These are phyloP conservation scores for Pseudoturritis turrita DNA, from an alignment of 345 rosid genomes.

Conservation along the genomic window DNA sequence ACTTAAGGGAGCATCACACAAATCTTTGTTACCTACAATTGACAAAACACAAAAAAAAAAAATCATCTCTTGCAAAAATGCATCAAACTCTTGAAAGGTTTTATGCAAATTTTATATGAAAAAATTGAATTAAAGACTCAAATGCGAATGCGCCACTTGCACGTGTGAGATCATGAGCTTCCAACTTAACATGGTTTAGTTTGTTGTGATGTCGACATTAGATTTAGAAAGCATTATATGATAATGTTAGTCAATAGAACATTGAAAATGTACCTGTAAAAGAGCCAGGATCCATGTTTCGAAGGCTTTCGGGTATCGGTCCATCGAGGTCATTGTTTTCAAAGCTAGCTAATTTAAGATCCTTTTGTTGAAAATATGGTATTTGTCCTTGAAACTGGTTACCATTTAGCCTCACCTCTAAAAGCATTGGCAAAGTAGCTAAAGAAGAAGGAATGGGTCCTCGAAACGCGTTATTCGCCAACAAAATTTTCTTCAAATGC, in stretches of 20 bases:
- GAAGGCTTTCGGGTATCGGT: conserved; percentile 53
- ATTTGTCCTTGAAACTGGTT: conserved; percentile 57
- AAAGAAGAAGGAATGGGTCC: conserved; percentile 58
- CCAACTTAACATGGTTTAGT: no score
- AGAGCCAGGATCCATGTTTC: conserved; percentile 34
- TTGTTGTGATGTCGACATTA: no score
- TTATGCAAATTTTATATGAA: neutral
- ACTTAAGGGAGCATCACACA: conserved; percentile 54
- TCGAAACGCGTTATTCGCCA: conserved; percentile 56
- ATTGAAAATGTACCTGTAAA: conserved; percentile 46
- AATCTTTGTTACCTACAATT: conserved; percentile 52
- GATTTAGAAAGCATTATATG: no score
- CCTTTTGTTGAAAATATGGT: conserved; percentile 42
- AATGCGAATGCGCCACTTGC: no score
- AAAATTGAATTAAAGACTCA: neutral
- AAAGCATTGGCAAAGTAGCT: conserved; percentile 45
- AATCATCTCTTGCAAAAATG: neutral
- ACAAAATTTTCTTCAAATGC: conserved; percentile 46
- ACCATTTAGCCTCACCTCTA: conserved; percentile 55
- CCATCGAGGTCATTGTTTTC: conserved; percentile 70
- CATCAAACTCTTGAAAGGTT: neutral
- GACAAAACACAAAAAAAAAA: conserved; percentile 14
- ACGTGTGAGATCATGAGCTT: no score
- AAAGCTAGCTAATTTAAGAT: conserved; percentile 39
- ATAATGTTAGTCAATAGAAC: neutral